Evolutionary conservation across 169 alveolate genomes (phyloP), one percentile per base, ranked within the genome.

Genomic region (Plasmodium inui): DNA sequence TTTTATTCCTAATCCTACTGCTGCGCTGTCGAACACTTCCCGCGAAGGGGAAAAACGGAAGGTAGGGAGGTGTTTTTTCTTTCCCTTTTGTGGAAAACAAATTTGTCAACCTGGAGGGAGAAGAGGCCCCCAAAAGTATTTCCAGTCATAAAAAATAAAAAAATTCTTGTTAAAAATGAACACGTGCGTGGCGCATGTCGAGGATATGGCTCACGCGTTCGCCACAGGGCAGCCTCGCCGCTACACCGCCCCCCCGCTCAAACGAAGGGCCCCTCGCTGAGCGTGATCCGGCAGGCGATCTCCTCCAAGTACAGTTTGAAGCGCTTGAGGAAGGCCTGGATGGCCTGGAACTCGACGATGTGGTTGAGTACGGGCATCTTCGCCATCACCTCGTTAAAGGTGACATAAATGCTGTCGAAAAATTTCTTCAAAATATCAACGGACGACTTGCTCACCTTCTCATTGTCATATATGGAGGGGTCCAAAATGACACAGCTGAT

Each of bases 401-500:
- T 91, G 10, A 17, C 5, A 19, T 81, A 91, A 28, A 91, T 91
- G 55, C 83, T 57, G 28, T 80, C 82, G 74, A 91, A 91, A 41
- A 91, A 81, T 50, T 44, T 72, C 39, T 34, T 70, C 34, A 91
- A 72, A 70, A 91, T 70, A 67, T 74, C 85, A 0, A 91, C 92
- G 10, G 95, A 71, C 0, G 91, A 80, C 30, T 91, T 91, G 61
- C 74, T 91, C 8, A 91, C 50, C 44, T 91, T 80, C 2, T 91
- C 81, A 32, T 53, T 70, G 57, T 82, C 92, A 82, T 82, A 91
- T 46, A 91, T 91, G 26, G 91, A 72, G 39, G 95, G 50, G 41
- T 91, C 92, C 53, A 91, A 82, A 30, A 91, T 91, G 19, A 91
- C 37, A 71, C 86, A 82, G 55, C 95, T 91, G 32, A 91, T 91